Percentiles rank a stretch among this genome's conserved stretches.
Conservation (phyloP, 768 basidiomycete genomes). For the Trametes coccinea region DNA sequence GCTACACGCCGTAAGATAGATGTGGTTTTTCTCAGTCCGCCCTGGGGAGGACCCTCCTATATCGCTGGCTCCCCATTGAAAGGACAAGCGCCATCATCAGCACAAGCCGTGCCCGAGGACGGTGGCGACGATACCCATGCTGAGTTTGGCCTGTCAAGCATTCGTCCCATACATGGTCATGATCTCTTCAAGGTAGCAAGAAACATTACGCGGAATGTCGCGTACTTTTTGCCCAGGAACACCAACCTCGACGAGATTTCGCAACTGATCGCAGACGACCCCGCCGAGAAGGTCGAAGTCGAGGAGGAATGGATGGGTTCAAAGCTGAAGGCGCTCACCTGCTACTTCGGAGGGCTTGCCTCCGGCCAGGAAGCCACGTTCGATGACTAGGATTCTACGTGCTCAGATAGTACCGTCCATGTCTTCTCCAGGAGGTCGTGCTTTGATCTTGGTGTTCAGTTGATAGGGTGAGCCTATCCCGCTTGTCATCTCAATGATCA, state of each 20-base stretch:
- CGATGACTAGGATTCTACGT: background rate
- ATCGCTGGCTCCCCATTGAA: slow-evolving; percentile 40
- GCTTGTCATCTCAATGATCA: too few relatives aligned
- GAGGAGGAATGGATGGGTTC: slow-evolving; percentile 97
- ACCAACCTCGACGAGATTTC: slow-evolving; percentile 72
- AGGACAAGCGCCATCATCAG: background rate
- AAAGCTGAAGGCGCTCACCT: slow-evolving; percentile 92
- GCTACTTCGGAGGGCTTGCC: slow-evolving; percentile 88
- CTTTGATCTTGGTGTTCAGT: too few relatives aligned
- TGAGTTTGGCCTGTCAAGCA: slow-evolving; percentile 67
- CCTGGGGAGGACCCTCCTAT: slow-evolving; percentile 91
- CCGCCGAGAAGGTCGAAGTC: slow-evolving; percentile 71
- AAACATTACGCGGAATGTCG: slow-evolving; percentile 76
- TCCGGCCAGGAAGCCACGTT: slow-evolving; percentile 64
- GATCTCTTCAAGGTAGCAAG: slow-evolving; percentile 78
- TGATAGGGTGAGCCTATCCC: too few relatives aligned
- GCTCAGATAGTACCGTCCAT: too few relatives aligned
- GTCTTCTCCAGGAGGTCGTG: too few relatives aligned
- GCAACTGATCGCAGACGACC: slow-evolving; percentile 38
- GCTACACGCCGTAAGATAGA: slow-evolving; percentile 61
- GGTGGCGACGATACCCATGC: slow-evolving; percentile 23
- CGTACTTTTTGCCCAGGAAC: slow-evolving; percentile 89
- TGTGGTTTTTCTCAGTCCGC: slow-evolving; percentile 90
- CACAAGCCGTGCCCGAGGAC: background rate
- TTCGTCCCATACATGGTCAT: slow-evolving; percentile 79